Conservation (phyloP, 2,329 filamentous ascomycete species). For the Cladosporium sp. region DNA sequence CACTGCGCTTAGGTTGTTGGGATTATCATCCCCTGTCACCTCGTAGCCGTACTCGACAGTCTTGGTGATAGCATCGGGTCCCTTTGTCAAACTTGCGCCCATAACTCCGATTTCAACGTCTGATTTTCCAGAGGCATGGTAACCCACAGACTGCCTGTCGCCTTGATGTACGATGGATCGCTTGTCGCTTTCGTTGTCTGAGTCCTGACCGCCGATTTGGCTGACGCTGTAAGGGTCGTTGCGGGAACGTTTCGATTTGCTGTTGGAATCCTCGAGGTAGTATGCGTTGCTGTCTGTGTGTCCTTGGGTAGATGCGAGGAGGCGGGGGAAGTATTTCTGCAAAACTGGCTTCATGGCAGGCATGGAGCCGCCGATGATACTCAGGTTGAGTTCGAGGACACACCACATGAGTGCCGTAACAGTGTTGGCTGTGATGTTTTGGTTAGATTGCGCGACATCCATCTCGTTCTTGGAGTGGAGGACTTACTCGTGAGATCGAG, state of each 20-base stretch:
- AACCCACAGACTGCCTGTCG: slow-evolving; percentile 2
- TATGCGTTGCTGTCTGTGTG: slow-evolving; percentile 1
- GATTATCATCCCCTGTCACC: background rate
- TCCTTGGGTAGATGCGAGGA: slow-evolving; percentile 6
- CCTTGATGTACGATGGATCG: background rate
- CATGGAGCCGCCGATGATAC: slow-evolving; percentile 10
- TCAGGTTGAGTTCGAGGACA: slow-evolving; percentile 9
- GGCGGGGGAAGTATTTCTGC: slow-evolving; percentile 8
- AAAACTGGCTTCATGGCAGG: slow-evolving; percentile 10
- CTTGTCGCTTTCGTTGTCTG: slow-evolving; percentile 5
- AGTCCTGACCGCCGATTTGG: background rate
- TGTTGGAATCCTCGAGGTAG: slow-evolving; percentile 7
- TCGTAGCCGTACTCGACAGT: slow-evolving; percentile 10
- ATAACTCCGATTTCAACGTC: background rate
- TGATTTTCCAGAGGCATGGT: background rate
- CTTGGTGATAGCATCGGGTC: slow-evolving; percentile 4
- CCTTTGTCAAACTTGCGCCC: background rate
- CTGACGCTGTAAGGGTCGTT: slow-evolving; percentile 7
- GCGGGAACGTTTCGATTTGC: slow-evolving; percentile 10
- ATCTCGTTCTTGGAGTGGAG: background rate
- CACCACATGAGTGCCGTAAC: slow-evolving; percentile 11
- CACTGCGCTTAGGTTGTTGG: background rate
- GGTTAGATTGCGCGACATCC: background rate
- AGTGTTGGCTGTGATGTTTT: background rate
- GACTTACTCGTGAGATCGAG: slow-evolving; percentile 5